Percentiles rank a stretch among this genome's conserved stretches.
Conservation (phyloP, 2,329 filamentous ascomycete genomes). For the Diaporthe citri region DNA sequence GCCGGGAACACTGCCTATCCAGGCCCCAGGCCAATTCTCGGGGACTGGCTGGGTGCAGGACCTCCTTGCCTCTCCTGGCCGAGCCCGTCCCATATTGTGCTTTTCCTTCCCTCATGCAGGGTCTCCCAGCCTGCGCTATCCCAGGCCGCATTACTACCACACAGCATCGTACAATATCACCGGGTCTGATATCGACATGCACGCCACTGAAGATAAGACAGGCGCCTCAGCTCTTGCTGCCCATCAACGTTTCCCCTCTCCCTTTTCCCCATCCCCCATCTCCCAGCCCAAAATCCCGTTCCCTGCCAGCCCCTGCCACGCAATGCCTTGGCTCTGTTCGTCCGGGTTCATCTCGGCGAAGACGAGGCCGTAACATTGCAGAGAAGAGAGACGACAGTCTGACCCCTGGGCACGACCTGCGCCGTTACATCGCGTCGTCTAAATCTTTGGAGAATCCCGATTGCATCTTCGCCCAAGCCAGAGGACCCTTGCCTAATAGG, state of each 20-base stretch:
- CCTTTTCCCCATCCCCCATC: background rate
- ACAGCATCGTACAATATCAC: slow-evolving; percentile 13
- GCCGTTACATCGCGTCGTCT: slow-evolving; percentile 30
- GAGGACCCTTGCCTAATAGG: slow-evolving; percentile 17
- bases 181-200: slow-evolving; percentile 12
- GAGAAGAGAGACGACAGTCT: slow-evolving; percentile 22
- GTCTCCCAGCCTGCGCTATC: slow-evolving; percentile 13
- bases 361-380: slow-evolving; percentile 20
- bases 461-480: slow-evolving; percentile 22
- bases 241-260: background rate
- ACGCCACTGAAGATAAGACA: slow-evolving; percentile 19
- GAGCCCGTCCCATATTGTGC: slow-evolving; percentile 13
- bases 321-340: slow-evolving; percentile 20
- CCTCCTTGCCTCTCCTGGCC: slow-evolving; percentile 27
- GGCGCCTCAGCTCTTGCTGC: background rate
- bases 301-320: background rate
- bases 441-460: background rate
- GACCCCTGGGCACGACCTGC: slow-evolving; percentile 15
- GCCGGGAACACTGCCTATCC: slow-evolving; percentile 30
- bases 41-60: background rate
- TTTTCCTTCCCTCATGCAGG: slow-evolving; percentile 1
- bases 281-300: background rate
- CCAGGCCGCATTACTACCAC: slow-evolving; percentile 19
- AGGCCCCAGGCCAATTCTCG: slow-evolving; percentile 5
- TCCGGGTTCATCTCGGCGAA: slow-evolving; percentile 32